Conservation (phyloP, 352 stramenopile species). For the Phytophthora pseudosyringae region DNA sequence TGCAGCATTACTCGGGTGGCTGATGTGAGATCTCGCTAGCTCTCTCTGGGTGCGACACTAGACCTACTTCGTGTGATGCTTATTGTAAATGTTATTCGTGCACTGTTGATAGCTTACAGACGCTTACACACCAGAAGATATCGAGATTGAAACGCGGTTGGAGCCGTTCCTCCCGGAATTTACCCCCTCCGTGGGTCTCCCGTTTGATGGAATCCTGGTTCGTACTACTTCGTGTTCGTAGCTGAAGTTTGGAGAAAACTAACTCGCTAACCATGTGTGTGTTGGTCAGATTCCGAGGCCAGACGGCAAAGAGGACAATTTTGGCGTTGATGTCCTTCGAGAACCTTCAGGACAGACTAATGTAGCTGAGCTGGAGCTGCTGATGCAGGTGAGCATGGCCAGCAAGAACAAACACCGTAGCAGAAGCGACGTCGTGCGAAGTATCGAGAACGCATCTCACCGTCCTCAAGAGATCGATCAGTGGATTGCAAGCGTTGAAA, state of each 20-base stretch:
- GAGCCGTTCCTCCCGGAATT: slow-evolving; percentile 95
- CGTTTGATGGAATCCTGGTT: slow-evolving; percentile 80
- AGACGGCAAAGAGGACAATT: slow-evolving; percentile 74
- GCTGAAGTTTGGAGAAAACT: neutral
- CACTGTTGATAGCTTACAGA: slow-evolving; percentile 62
- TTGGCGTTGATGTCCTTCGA: slow-evolving; percentile 87
- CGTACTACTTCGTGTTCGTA: neutral
- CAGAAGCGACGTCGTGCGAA: slow-evolving; percentile 73
- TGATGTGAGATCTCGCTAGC: slow-evolving; percentile 33
- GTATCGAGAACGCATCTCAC: slow-evolving; percentile 90
- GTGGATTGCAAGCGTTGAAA: slow-evolving; percentile 93
- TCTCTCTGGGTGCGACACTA: slow-evolving; percentile 9
- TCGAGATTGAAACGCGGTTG: slow-evolving; percentile 91
- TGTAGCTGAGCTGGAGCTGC: slow-evolving; percentile 86
- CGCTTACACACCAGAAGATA: slow-evolving; percentile 87
- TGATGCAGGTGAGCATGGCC: slow-evolving; percentile 86
- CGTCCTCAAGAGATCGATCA: slow-evolving; percentile 89
- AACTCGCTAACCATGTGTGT: neutral
- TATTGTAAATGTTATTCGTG: slow-evolving; percentile 6
- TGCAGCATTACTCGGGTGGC: slow-evolving; percentile 11
- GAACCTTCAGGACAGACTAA: slow-evolving; percentile 92
- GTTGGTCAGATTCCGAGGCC: slow-evolving; percentile 80
- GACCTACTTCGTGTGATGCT: slow-evolving; percentile 1
- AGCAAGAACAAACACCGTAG: slow-evolving; percentile 36
- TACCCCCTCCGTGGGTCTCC: slow-evolving; percentile 77